A percentile compares a stretch with the other conserved stretches of the same genome.
These are phyloP conservation scores for Urochloa ruziziensis DNA, from an alignment of 176 grass and related monocot species.

Conservation along the genomic window DNA sequence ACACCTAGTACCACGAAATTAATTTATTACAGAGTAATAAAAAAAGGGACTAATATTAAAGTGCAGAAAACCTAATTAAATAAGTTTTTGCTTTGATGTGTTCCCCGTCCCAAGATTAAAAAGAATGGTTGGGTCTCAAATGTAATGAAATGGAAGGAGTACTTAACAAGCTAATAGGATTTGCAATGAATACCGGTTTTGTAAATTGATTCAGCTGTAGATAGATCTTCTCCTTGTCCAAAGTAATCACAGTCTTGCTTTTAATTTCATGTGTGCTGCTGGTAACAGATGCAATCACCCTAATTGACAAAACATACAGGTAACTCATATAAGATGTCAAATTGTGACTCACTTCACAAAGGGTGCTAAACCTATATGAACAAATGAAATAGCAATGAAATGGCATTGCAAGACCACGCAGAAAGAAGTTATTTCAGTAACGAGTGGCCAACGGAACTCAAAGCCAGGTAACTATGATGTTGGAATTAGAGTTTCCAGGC, in stretches of 20 bases:
- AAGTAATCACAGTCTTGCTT: constrained; percentile 87
- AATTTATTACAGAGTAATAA: neutral
- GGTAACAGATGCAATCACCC: constrained; percentile 90
- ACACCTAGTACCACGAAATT: neutral
- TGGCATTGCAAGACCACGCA: neutral
- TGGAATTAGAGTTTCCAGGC: neutral
- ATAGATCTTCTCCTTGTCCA: constrained; percentile 92
- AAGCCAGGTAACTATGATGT: constrained; percentile 21
- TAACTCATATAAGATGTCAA: constrained; percentile 22
- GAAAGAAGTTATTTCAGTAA: constrained; percentile 13
- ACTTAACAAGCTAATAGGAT: constrained; percentile 10
- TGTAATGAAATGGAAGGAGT: neutral
- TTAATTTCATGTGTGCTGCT: constrained; percentile 97
- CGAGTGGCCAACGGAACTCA: neutral
- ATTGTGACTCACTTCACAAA: neutral
- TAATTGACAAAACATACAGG: constrained; percentile 40
- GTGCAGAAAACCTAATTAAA: neutral
- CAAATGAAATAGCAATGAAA: constrained; percentile 20
- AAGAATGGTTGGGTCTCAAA: neutral
- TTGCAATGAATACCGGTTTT: constrained; percentile 57
- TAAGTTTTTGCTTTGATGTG: neutral
- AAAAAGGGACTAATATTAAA: neutral
- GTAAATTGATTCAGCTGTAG: constrained; percentile 87
- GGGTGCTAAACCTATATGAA: neutral
- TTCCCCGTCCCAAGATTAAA: neutral